Evolutionary conservation across 139 green algal species (phyloP), one percentile per base, ranked within the genome.

Genomic region (Diplosphaera chodatii): DNA sequence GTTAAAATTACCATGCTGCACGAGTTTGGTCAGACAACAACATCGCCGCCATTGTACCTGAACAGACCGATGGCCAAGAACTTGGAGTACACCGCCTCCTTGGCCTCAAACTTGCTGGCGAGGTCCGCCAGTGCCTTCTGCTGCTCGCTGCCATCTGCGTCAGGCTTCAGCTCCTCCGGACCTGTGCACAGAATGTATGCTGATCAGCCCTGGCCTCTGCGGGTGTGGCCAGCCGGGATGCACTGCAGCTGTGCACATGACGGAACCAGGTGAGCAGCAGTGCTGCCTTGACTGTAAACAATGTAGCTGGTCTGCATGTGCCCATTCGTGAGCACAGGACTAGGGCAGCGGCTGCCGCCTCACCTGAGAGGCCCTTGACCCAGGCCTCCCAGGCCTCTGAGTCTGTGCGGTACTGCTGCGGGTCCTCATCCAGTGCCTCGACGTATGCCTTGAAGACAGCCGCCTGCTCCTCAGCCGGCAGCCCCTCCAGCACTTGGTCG

Each of bases 41-140:
- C 13, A 59, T 10, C 48, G 25, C 3, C 16, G 8, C 13, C 13
- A 25, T 10, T 18, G 13, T 18, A 59, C 48, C 92, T 80, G 86
- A 97, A 97, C 21, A 97, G 82, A 8, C 93, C 93, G 55, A 97
- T 91, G 28, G 90, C 92, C 41, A 97, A 94, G 76, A 97, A 97
- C 66, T 91, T 91, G 76, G 88, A 94, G 88, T 97, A 97, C 4
- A 83, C 72, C 56, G 94, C 92, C 27, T 85, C 85, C 41, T 76
- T 78, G 4, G 67, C 48, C 10, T 82, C 75, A 25, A 68, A 63
- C 13, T 73, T 66, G 32, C 78, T 77, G 10, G 89, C 82, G 65
- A 96, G 81, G 4, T 10, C 27, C 4, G 83, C 88, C 71, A 97
- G 80, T 5, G 76, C 75, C 70, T 89, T 79, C 80, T 94, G 86